Conservation (phyloP, 331 rosid genomes). For the Prunus yedoensis region DNA sequence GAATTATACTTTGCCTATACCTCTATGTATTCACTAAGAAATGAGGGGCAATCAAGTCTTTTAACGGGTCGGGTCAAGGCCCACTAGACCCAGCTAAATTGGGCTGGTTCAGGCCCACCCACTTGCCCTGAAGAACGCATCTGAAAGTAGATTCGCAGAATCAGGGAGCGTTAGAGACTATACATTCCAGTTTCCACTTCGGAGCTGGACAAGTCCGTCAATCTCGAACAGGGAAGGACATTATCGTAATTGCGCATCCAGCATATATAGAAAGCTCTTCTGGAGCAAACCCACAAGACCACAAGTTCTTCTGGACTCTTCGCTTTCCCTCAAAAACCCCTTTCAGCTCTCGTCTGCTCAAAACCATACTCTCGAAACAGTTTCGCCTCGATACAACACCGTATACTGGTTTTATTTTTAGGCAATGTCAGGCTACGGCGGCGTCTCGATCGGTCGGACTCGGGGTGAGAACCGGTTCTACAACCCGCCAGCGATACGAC, state of each 20-base stretch:
- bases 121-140: not conserved
- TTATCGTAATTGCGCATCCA: not conserved
- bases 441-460: constrained; percentile 56
- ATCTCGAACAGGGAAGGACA: not conserved
- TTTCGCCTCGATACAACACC: constrained; percentile 24
- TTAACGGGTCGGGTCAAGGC: not conserved
- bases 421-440: constrained; percentile 71
- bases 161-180: constrained; percentile 3
- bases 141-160: not conserved
- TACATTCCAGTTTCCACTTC: not conserved
- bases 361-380: not conserved
- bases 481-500: constrained; percentile 80
- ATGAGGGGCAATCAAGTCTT: not conserved
- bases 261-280: not conserved
- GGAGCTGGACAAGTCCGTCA: not conserved
- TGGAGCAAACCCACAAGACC: not conserved
- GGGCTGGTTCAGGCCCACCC: not conserved
- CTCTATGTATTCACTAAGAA: too few relatives aligned
- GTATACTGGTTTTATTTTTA: not conserved
- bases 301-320: constrained; percentile 4
- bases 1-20: too few relatives aligned
- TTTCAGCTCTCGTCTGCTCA: not conserved
- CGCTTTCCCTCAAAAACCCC: not conserved
- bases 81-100: not conserved
- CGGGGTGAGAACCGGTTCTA: constrained; percentile 83